A percentile compares a stretch with the other conserved stretches of the same genome.
These are phyloP conservation scores for Scedosporium aurantiacum DNA, from an alignment of 2,329 filamentous ascomycete species.

Conservation along the genomic window DNA sequence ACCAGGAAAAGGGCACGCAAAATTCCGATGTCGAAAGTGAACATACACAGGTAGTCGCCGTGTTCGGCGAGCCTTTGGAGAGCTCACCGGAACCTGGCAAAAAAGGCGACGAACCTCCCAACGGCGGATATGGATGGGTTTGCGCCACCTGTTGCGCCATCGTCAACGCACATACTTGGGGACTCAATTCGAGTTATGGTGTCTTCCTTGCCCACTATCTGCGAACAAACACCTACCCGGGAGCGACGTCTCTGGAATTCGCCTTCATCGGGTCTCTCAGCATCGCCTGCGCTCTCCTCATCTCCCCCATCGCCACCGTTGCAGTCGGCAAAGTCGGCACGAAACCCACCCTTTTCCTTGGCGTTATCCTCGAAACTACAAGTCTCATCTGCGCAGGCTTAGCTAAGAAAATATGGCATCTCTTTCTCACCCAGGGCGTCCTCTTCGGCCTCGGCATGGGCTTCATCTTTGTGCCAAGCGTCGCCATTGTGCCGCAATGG, in stretches of 20 bases:
- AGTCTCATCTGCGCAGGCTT: conserved; percentile 63
- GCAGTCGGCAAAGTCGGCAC: conserved; percentile 53
- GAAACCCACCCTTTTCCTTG: conserved; percentile 50
- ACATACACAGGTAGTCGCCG: too few relatives aligned
- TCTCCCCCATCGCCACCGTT: conserved; percentile 57
- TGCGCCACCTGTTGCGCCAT: conserved; percentile 27
- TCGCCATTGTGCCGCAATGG: conserved; percentile 62
- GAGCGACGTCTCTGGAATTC: conserved; percentile 53
- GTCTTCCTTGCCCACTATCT: conserved; percentile 49
- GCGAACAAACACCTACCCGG: conserved; percentile 47
- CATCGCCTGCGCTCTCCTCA: conserved; percentile 41
- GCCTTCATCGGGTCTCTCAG: conserved; percentile 57
- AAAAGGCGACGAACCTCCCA: conserved; percentile 20
- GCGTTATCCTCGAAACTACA: conserved; percentile 50
- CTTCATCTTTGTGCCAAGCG: conserved; percentile 59
- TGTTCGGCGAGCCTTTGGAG: too few relatives aligned
- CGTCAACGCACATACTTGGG: conserved; percentile 65
- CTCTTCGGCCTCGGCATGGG: conserved; percentile 72
- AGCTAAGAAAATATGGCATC: conserved; percentile 57
- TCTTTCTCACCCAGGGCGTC: conserved; percentile 64
- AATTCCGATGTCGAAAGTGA: too few relatives aligned
- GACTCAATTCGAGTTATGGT: conserved; percentile 44
- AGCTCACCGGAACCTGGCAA: too few relatives aligned
- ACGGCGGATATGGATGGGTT: conserved; percentile 48
- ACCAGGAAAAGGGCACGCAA: too few relatives aligned